Base-by-base conservation (phyloP, 2,329 filamentous ascomycete species). In the Ophiocordyceps camponoti-leonardi region DNA sequence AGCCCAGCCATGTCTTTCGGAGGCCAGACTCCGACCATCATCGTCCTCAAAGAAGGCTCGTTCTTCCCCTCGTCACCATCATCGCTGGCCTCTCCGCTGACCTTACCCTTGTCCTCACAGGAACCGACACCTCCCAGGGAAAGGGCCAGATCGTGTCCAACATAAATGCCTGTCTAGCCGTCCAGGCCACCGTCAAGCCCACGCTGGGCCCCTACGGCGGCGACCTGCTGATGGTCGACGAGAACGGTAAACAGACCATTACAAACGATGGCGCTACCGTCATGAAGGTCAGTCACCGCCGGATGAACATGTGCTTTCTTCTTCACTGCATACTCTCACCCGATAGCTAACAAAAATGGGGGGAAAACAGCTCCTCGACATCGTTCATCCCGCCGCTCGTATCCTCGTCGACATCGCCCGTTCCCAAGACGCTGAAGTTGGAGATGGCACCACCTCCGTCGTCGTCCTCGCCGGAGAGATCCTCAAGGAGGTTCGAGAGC, bases 251-350 rank as follows among this genome's bases (percentile, higher is more conserved):
- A 65, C 87, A 95, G 69, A 98, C 92, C 46, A 96, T 98, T 62
- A 98, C 92, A 56, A 98, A 98, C 67, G 92, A 98, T 69, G 92
- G 92, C 60, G 92, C 92, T 43, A 98, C 92, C 44, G 92, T 96
- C 50, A 98, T 98, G 92, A 96, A 95, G 81, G 85, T 86, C 63
- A 22, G 31, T 40, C 11, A n/a, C n/a, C n/a, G n/a, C n/a, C n/a
- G n/a, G n/a, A n/a, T n/a, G n/a, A n/a, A n/a, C n/a, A n/a, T n/a
- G n/a, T n/a, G n/a, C 14, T 20, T 12, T 13, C 12, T 55, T 51
- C 47, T 44, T 13, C 11, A 19, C 35, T 5, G 30, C n/a, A 4
- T 20, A 22, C 31, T 22, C 14, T 47, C 48, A 37, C 33, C 11
- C 30, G 5, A 11, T 28, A 33, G 33, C 33, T 37, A 14, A 37